Conservation (phyloP, 208 protist species). For the Leishmania arabica region DNA sequence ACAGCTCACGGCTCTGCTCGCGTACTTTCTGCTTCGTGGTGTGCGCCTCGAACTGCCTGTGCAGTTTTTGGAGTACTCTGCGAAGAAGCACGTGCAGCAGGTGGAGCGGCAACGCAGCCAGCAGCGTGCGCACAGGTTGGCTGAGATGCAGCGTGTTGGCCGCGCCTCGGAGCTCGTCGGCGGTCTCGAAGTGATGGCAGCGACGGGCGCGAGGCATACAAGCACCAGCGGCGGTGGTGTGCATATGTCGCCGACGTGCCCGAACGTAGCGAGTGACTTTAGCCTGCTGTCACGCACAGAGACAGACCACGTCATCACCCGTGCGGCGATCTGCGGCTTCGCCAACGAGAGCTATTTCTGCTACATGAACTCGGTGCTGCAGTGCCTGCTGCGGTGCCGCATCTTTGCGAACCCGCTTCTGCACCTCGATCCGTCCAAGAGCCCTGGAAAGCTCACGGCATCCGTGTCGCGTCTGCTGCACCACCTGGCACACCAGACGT, state of each 20-base stretch:
- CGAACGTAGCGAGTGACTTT: conserved; percentile 3
- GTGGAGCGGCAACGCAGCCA: conserved; percentile 35
- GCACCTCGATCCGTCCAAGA: conserved; percentile 10
- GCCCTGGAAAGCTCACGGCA: conserved; percentile 57
- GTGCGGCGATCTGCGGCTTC: conserved; percentile 75
- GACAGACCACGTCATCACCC: conserved; percentile 46
- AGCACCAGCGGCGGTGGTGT: not conserved
- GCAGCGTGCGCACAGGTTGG: conserved; percentile 4
- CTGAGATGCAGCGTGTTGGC: conserved; percentile 32
- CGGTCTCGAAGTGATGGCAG: conserved; percentile 27
- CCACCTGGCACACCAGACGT: conserved; percentile 50
- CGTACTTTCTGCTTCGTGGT: conserved; percentile 42
- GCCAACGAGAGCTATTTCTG: conserved; percentile 94
- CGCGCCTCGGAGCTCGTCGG: conserved; percentile 16
- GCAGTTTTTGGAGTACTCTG: conserved; percentile 32
- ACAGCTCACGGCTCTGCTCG: conserved; percentile 49
- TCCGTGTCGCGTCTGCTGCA: conserved; percentile 48
- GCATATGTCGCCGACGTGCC: conserved; percentile 1
- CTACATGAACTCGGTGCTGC: conserved; percentile 96
- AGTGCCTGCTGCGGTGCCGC: conserved; percentile 90
- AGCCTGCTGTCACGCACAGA: conserved; percentile 34
- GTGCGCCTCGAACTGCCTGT: conserved; percentile 41
- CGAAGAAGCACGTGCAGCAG: conserved; percentile 27
- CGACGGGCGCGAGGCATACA: not conserved
- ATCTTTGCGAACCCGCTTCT: conserved; percentile 60